Conservation (phyloP, 129 eudicot genomes). For the Glebionis coronaria region DNA sequence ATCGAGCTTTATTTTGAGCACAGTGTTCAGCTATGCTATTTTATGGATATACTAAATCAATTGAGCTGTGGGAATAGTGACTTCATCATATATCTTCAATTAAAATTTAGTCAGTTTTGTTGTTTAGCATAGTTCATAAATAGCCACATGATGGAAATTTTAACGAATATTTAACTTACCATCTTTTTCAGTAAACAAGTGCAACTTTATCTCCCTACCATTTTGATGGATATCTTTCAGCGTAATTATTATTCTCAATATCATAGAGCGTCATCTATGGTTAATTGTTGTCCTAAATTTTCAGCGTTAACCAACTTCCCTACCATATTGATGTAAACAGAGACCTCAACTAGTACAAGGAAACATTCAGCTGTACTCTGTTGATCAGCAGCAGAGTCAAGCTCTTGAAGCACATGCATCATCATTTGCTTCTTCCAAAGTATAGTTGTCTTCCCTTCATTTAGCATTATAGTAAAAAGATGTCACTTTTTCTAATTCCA, state of each 20-base stretch:
- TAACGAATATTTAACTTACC: neutral
- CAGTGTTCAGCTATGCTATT: neutral
- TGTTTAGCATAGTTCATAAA: neutral
- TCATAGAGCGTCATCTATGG: conserved; percentile 2
- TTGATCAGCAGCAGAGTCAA: too few species aligned
- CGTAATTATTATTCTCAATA: neutral
- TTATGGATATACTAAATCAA: neutral
- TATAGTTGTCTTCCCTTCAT: conserved; percentile 12
- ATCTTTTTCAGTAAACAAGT: neutral
- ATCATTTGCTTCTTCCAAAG: too few species aligned
- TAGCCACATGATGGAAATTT: neutral
- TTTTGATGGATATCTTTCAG: conserved; percentile 3
- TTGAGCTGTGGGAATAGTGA: conserved; percentile 4
- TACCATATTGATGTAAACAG: conserved; percentile 12
- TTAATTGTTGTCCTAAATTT: neutral
- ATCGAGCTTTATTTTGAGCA: conserved; percentile 6
- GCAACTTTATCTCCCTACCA: conserved; percentile 4
- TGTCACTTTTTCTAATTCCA: neutral
- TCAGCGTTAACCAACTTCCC: neutral
- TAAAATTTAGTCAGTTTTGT: conserved; percentile 4
- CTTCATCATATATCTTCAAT: neutral
- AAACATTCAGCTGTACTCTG: too few species aligned
- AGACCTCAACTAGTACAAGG: too few species aligned
- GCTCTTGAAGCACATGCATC: too few species aligned
- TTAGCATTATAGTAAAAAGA: conserved; percentile 1